Conservation (phyloP, 345 rosid species). For the Hypericum perforatum region DNA sequence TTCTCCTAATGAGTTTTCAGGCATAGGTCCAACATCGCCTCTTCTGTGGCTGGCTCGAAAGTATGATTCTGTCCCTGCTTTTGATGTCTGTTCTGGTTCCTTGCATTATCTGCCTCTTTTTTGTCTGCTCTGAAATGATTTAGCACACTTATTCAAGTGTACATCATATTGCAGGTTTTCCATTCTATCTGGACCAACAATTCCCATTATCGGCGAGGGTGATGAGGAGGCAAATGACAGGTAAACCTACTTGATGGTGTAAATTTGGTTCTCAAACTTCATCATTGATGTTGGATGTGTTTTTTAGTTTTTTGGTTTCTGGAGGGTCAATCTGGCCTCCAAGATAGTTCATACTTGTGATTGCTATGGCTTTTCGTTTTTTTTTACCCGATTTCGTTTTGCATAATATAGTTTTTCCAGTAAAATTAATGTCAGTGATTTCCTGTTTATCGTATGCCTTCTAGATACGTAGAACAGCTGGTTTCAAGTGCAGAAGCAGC, state of each 20-base stretch:
- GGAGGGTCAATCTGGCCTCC: too few species aligned
- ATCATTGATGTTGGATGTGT: too few species aligned
- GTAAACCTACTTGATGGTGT: constrained; percentile 24
- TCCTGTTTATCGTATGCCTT: constrained; percentile 5
- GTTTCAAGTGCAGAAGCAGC: constrained; percentile 98
- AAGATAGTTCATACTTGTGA: too few species aligned
- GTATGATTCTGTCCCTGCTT: constrained; percentile 25
- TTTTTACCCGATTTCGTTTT: neutral
- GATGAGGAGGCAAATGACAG: constrained; percentile 97
- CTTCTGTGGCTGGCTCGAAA: constrained; percentile 99
- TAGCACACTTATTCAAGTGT: constrained; percentile 12
- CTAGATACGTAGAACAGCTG: constrained; percentile 87
- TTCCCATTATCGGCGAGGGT: constrained; percentile 96
- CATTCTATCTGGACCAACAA: constrained; percentile 93
- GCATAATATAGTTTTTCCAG: neutral
- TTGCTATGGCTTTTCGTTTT: too few species aligned
- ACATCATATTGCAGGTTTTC: constrained; percentile 55
- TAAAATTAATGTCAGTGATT: neutral
- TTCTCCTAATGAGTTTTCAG: constrained; percentile 95
- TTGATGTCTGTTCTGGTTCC: constrained; percentile 8
- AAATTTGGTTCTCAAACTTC: neutral
- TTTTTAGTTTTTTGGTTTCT: too few species aligned
- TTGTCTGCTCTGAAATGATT: constrained; percentile 10
- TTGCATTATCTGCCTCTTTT: constrained; percentile 2
- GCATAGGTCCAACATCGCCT: constrained; percentile 90